Evolutionary conservation across 2,329 filamentous ascomycete genomes (phyloP).

Genomic region (Penicillium verrucosum): DNA sequence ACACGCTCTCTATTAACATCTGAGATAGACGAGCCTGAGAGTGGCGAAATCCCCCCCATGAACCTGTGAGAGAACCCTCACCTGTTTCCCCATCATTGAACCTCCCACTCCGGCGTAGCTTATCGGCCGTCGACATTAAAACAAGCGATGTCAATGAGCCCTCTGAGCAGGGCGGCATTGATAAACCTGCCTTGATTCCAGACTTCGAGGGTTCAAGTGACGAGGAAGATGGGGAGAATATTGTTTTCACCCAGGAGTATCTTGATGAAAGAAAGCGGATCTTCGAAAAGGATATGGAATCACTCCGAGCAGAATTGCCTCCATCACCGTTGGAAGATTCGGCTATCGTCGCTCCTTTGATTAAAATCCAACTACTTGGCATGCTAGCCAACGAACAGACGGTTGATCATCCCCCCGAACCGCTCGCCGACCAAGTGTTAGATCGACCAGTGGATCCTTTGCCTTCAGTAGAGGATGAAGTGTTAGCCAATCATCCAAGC

Average conservation of each 20-base stretch:
- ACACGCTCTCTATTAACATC: conserved; percentile 2
- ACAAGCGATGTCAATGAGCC: conserved; percentile 1
- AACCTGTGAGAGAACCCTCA: conserved; percentile 6
- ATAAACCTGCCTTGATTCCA: conserved; percentile 27
- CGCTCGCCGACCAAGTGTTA: not conserved
- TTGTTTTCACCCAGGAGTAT: conserved; percentile 48
- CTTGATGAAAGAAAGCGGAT: conserved; percentile 44
- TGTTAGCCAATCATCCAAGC: not conserved
- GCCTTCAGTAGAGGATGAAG: conserved; percentile 16
- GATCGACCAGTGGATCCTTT: conserved; percentile 15
- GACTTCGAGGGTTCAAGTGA: conserved; percentile 38
- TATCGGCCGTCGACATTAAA: conserved; percentile 3
- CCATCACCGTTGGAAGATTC: conserved; percentile 43
- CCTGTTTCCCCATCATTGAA: conserved; percentile 13
- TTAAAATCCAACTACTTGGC: conserved; percentile 46
- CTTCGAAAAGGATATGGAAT: conserved; percentile 46
- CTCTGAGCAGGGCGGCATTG: conserved; percentile 3
- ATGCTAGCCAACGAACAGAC: conserved; percentile 39
- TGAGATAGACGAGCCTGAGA: conserved; percentile 1
- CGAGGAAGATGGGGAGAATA: conserved; percentile 47
- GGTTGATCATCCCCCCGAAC: not conserved
- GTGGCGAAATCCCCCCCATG: not conserved
- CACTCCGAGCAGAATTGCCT: conserved; percentile 43
- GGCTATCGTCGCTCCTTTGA: conserved; percentile 39
- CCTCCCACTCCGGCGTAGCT: conserved; percentile 16